These are phyloP conservation scores for Combretum micranthum DNA, from an alignment of 345 rosid genomes.

Conservation along the genomic window DNA sequence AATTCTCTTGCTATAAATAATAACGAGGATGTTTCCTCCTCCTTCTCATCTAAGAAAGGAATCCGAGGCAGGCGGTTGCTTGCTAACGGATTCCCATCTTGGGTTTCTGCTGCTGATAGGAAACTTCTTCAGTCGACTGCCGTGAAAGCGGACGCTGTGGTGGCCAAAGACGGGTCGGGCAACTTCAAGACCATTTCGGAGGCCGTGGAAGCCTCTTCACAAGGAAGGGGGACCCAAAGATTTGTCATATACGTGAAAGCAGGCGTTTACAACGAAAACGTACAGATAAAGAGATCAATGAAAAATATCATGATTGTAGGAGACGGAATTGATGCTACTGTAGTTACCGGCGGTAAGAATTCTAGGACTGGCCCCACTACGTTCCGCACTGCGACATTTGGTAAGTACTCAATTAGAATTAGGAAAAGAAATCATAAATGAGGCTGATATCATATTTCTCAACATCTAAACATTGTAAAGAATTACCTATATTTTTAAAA, in stretches of 20 bases:
- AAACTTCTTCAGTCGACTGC: constrained; percentile 37
- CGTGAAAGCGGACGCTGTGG: constrained; percentile 49
- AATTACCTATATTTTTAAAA: no score
- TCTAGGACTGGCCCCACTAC: constrained; percentile 55
- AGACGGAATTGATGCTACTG: constrained; percentile 71
- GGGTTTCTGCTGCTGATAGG: constrained; percentile 56
- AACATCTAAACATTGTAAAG: no score
- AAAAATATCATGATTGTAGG: constrained; percentile 69
- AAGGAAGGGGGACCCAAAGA: constrained; percentile 25
- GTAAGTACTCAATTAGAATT: constrained; percentile 24
- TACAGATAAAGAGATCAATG: constrained; percentile 46
- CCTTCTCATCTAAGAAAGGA: constrained; percentile 7
- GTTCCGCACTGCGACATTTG: constrained; percentile 76
- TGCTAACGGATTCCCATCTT: constrained; percentile 43
- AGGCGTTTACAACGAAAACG: constrained; percentile 64
- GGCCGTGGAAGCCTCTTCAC: constrained; percentile 50
- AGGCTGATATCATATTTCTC: no score
- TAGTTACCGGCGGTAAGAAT: constrained; percentile 51
- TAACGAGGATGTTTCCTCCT: constrained; percentile 17
- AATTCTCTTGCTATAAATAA: constrained; percentile 65
- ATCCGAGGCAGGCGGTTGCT: constrained; percentile 36
- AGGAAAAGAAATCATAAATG: no score
- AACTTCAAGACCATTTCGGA: constrained; percentile 48
- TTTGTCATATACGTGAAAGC: constrained; percentile 65
- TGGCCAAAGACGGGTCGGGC: constrained; percentile 86